Base-by-base conservation (phyloP, 257 asterid species). In the Solanum medicagineum region DNA sequence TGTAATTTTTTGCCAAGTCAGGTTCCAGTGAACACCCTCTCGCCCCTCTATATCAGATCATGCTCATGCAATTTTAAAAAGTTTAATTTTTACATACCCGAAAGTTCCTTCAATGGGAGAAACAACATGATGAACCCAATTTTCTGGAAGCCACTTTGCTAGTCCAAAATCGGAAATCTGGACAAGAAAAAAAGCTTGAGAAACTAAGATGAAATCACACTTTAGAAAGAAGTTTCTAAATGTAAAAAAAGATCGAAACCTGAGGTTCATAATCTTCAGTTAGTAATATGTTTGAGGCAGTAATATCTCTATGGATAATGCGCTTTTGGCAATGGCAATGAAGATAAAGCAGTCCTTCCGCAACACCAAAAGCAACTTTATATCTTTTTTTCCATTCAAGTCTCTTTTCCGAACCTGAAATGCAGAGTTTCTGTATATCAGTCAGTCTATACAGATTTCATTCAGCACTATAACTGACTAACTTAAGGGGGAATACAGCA, bases 31-130 rank as follows among this genome's bases (percentile, higher is more conserved):
- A 59, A 59, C 1, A 59, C 22, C 7, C 29, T 0, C 3, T 59
- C 15, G 7, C n/a, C 66, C 66, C 2, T 59, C 29, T 59, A n/a
- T 13, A 59, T 59, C 15, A 14, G 1, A 6, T 12, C 14, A 4
- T 59, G 24, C 29, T 66, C 10, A 12, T 42, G 75, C 75, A 42
- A 17, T 36, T 63, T 14, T 4, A 44, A 16, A 44, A 65, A 44
- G 85, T 70, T 40, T 59, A 36, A 57, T 32, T 20, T 53, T 84
- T 68, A 71, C 86, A 47, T 94, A 94, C 98, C 99, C 99, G 81
- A 96, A 96, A 60, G 99, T 96, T 89, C 99, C 99, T 90, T 96
- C 99, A 55, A 96, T 96, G 65, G 99, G 99, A 84, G 97, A 95
- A 81, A 95, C 99, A 42, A 94, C 94, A 83, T 94, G 99, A 85